A percentile compares a stretch with the other conserved stretches of the same genome.
These are phyloP conservation scores for Penicillium sp. DNA, from an alignment of 2,329 filamentous ascomycete species.

Conservation along the genomic window DNA sequence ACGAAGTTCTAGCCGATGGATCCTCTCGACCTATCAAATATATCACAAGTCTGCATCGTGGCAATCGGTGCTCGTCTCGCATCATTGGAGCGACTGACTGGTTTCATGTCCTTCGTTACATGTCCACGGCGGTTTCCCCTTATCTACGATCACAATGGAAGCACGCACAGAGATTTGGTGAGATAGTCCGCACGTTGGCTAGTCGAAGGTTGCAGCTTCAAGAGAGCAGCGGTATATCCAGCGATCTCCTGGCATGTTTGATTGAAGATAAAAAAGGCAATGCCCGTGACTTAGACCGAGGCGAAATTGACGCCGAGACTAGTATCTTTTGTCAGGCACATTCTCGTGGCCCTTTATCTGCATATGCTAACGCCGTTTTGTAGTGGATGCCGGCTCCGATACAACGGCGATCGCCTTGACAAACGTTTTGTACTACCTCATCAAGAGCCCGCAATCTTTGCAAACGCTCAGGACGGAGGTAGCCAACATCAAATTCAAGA, in stretches of 20 bases:
- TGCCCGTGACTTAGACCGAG: not conserved
- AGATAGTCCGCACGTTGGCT: not conserved
- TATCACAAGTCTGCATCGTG: not conserved
- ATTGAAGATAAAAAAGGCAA: not conserved
- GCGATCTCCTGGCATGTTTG: not conserved
- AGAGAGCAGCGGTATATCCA: not conserved
- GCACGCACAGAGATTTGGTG: not conserved
- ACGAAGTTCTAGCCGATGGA: not conserved
- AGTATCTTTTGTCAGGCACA: not conserved
- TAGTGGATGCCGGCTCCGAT: conserved; percentile 24
- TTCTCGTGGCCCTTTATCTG: not conserved
- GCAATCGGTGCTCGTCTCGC: not conserved
- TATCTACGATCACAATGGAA: not conserved
- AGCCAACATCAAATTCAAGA: conserved; percentile 16
- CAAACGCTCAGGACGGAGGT: conserved; percentile 34
- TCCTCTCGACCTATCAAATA: not conserved
- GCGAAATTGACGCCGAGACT: not conserved
- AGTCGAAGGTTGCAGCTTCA: not conserved
- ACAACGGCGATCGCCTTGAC: conserved; percentile 38
- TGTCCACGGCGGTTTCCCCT: not conserved
- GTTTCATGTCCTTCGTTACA: not conserved
- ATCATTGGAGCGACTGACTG: not conserved
- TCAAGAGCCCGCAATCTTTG: conserved; percentile 30
- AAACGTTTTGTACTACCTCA: conserved; percentile 35
- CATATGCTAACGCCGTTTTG: not conserved